phyloP scores from a whole-genome alignment of 2,329 filamentous ascomycete species.

The Hymenoscyphus infarciens region DNA sequence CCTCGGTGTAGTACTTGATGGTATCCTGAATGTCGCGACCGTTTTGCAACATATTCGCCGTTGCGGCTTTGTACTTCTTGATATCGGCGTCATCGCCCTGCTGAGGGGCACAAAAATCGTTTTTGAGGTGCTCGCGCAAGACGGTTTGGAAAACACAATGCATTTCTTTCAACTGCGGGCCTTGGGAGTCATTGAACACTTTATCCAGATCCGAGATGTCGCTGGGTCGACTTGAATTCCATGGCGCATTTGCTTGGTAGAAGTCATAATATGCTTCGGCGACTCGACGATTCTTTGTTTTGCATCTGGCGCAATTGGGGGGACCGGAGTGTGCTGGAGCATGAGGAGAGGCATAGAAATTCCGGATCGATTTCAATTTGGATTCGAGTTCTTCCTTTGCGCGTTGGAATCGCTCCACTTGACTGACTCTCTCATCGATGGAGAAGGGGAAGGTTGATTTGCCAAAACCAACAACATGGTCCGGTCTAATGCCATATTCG shows the following conservation, averaged over 20 bases:
- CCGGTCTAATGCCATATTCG: not conserved
- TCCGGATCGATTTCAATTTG: slow-evolving; percentile 22
- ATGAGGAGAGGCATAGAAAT: slow-evolving; percentile 18
- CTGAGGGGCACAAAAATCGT: slow-evolving; percentile 22
- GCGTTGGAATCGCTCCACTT: slow-evolving; percentile 25
- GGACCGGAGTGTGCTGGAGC: slow-evolving; percentile 24
- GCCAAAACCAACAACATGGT: not conserved
- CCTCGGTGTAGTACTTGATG: slow-evolving; percentile 19
- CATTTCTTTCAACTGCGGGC: slow-evolving; percentile 23
- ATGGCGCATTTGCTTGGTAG: slow-evolving; percentile 29
- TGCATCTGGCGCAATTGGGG: slow-evolving; percentile 28
- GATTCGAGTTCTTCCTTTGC: slow-evolving; percentile 24
- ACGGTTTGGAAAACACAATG: slow-evolving; percentile 23
- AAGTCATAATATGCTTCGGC: slow-evolving; percentile 29
- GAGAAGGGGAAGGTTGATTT: slow-evolving; percentile 23
- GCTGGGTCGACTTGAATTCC: slow-evolving; percentile 20
- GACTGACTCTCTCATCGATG: slow-evolving; percentile 25
- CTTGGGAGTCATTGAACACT: slow-evolving; percentile 24
- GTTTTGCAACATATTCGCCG: slow-evolving; percentile 18
- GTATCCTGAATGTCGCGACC: slow-evolving; percentile 16
- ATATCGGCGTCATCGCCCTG: slow-evolving; percentile 15
- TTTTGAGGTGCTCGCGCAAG: slow-evolving; percentile 26
- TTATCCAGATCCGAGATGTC: slow-evolving; percentile 24
- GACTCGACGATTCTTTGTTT: slow-evolving; percentile 24
- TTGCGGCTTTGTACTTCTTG: slow-evolving; percentile 11